These are phyloP conservation scores for Metschnikowia henanensis DNA, from an alignment of 805 yeast genomes.

Conservation along the genomic window DNA sequence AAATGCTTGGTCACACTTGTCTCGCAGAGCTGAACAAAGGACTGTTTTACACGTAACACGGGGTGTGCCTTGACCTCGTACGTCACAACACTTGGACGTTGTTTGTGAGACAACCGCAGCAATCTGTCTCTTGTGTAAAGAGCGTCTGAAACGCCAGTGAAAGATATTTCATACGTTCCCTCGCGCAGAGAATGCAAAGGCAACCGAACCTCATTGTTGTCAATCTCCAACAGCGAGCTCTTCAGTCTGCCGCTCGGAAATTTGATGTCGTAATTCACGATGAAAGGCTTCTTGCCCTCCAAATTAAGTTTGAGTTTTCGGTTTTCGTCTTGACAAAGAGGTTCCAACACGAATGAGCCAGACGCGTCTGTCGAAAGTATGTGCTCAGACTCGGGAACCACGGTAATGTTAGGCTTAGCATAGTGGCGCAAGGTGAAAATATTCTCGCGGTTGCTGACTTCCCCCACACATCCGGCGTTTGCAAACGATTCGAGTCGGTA, in stretches of 20 bases:
- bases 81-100: conserved; percentile 20
- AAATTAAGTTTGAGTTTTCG: conserved; percentile 39
- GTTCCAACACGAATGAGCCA: conserved; percentile 20
- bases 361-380: not conserved
- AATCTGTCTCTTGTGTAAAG: conserved; percentile 47
- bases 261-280: conserved; percentile 62
- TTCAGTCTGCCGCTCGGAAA: conserved; percentile 55
- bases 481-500: conserved; percentile 40
- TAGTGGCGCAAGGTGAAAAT: conserved; percentile 24
- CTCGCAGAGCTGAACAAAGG: conserved; percentile 48
- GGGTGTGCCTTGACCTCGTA: conserved; percentile 65
- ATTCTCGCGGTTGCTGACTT: conserved; percentile 17
- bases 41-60: conserved; percentile 47
- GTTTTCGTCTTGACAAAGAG: conserved; percentile 34
- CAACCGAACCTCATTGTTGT: conserved; percentile 27
- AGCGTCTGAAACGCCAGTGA: conserved; percentile 65
- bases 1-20: conserved; percentile 29
- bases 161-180: conserved; percentile 63
- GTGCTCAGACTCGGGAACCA: conserved; percentile 21
- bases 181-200: conserved; percentile 41
- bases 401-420: conserved; percentile 21
- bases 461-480: conserved; percentile 49
- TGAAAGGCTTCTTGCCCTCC: conserved; percentile 64
- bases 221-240: conserved; percentile 31
- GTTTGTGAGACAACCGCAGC: conserved; percentile 3